Evolutionary conservation across 805 yeast species (phyloP), one percentile per base, ranked within the genome.

Genomic region (Yarrowia sp.): DNA sequence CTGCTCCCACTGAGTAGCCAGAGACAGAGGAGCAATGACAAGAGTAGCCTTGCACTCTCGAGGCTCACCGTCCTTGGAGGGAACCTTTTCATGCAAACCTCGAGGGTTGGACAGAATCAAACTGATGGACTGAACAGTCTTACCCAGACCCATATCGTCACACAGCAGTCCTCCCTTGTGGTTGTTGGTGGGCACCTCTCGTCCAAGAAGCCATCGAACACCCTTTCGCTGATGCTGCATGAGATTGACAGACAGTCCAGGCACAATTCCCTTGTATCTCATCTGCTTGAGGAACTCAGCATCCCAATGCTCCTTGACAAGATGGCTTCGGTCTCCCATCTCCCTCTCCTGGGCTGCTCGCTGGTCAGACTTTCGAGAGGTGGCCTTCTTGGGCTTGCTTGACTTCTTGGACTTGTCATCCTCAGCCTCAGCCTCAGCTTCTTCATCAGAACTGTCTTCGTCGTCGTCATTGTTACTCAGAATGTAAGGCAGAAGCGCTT

Each of bases 141-240:
- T 91, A 64, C 97, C 97, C 15, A 91, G 79, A 17, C 97, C 97
- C 97, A 91, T 91, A 77, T 90, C 96, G 75, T 91, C 97, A 73
- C 95, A 91, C 46, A 91, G 78, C n/a, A 87, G 65, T 3, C 90
- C 91, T 36, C 90, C 90, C 15, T 67, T 68, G 13, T 63, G 61
- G 3, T 66, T 49, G 3, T 49, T 68, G 14, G 53, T 46, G n/a
- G 69, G 52, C 20, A 42, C 50, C 36, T 84, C 87, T 15, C 86
- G 76, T 7, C 68, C 65, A 6, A 71, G 70, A 70, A 84, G 71
- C 73, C 84, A 84, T 49, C 72, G 70, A 34, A 84, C 73, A 1
- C 87, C 87, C 6, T 72, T 72, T 1, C 77, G 76, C 70, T 84
- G 87, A 71, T 84, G 87, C n/a, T 80, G 79, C 49, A 82, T 69